A percentile compares a stretch with the other conserved stretches of the same genome.
phyloP scores from a whole-genome alignment of 106 monocot species.

The Cymbidium sinense region DNA sequence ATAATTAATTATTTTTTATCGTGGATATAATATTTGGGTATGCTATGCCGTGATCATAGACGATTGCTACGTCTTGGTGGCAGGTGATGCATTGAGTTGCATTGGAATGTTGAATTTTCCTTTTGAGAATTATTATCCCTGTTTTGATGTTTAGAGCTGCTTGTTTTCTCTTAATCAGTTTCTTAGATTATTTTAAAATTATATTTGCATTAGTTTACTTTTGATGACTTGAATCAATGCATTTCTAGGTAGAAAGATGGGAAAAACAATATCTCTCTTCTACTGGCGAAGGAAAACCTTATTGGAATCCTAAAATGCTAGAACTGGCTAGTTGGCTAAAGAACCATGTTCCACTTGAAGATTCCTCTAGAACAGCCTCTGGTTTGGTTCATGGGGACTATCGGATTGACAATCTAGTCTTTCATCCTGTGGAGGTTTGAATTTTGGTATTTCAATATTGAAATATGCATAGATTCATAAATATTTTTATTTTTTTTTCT shows the following conservation, averaged over 20 bases:
- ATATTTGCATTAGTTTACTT: not conserved
- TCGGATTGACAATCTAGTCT: slow-evolving; percentile 92
- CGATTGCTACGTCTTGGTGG: not conserved
- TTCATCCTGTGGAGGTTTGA: slow-evolving; percentile 66
- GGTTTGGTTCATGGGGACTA: slow-evolving; percentile 98
- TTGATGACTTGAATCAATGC: not conserved
- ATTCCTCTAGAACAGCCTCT: slow-evolving; percentile 34
- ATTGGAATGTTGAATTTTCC: not conserved
- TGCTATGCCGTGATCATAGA: not conserved
- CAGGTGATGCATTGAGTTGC: not conserved
- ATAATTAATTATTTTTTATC: not conserved
- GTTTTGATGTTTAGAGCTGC: not conserved
- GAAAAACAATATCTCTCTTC: slow-evolving; percentile 86
- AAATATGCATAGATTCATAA: not conserved
- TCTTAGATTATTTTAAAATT: not conserved
- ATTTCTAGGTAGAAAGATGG: slow-evolving; percentile 69
- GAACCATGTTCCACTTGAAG: slow-evolving; percentile 47
- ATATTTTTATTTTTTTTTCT: not conserved
- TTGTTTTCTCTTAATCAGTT: not conserved
- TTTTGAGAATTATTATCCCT: not conserved
- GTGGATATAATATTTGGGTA: not conserved
- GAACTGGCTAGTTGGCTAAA: slow-evolving; percentile 84
- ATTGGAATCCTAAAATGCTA: slow-evolving; percentile 67
- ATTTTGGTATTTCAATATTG: not conserved
- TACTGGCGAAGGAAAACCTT: slow-evolving; percentile 75